phyloP scores from a whole-genome alignment of 2,329 filamentous ascomycete species.

The Talaromyces sp. region DNA sequence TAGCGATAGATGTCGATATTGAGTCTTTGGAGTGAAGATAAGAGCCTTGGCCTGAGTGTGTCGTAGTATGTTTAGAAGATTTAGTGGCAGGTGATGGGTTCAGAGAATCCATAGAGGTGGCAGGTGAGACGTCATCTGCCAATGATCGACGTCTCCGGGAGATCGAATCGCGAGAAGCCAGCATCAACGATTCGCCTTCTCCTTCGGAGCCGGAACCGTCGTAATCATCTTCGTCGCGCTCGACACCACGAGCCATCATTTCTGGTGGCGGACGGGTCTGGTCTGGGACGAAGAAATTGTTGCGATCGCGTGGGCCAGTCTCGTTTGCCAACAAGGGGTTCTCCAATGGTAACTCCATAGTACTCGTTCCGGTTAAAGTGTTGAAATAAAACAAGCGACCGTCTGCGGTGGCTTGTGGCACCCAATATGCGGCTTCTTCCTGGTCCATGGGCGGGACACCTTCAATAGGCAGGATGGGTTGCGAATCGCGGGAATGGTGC shows the following conservation, averaged over 20 bases:
- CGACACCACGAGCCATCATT: conserved; percentile 79
- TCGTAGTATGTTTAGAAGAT: conserved; percentile 47
- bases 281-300: conserved; percentile 83
- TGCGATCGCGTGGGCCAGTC: conserved; percentile 81
- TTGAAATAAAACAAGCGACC: conserved; percentile 97
- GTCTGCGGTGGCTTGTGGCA: conserved; percentile 92
- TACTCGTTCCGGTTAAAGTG: conserved; percentile 91
- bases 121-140: conserved; percentile 73
- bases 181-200: conserved; percentile 72
- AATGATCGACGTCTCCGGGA: conserved; percentile 66
- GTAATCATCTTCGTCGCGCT: conserved; percentile 85
- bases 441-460: conserved; percentile 63
- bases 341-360: conserved; percentile 90
- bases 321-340: conserved; percentile 79
- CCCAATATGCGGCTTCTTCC: conserved; percentile 95
- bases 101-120: conserved; percentile 88
- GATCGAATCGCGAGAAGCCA: conserved; percentile 67
- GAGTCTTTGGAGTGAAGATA: conserved; percentile 28
- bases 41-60: neutral
- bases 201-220: conserved; percentile 87
- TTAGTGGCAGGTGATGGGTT: conserved; percentile 65
- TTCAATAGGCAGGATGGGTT: conserved; percentile 66
- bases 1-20: conserved; percentile 53
- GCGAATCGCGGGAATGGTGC: conserved; percentile 60
- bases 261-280: conserved; percentile 87